Base-by-base conservation (phyloP, 495 filamentous ascomycete genomes). In the Lophiotrema nucula region DNA sequence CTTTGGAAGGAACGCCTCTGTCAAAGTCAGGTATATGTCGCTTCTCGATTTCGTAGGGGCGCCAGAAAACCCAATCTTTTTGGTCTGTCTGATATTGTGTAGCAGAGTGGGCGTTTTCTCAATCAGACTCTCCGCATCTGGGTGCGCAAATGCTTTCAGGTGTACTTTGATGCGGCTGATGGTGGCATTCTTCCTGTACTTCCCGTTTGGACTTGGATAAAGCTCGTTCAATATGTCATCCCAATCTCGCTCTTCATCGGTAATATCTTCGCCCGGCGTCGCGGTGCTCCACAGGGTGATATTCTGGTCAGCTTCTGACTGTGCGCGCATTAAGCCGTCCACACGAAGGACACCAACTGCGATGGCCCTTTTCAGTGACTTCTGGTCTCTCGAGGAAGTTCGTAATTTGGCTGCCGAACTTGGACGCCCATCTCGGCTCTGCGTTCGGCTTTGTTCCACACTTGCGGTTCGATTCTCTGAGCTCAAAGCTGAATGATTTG, bases 1-100 rank as follows among this genome's bases (percentile, higher is more conserved):
- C 31, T 83, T 77, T 28, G 88, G 84, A 2, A 99, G 72, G 13
- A 81, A 77, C 0, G 90, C 85, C 61, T 89, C 84, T 33, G 82
- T 81, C 47, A 99, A 70, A 0, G 89, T 95, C 21, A 99, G 69
- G 68, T 97, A 99, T 44, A 99, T 97, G 67, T 99, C 93, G 12
- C 89, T 95, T 59, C 93, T 76, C 8, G 89, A 79, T 64, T 88
- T 88, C 0, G 87, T 89, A 0, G 93, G 93, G 6, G 90, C 92
- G 18, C 91, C 91, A 2, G 93, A 86, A 72, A 99, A 99, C n/a
- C 90, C 92, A 65, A 96, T 90, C 69, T 92, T 90, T 59, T 79
- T 82, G 4, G 91, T 92, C 62, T 85, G 85, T 56, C 79, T 79
- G 53, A 97, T 81, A 38, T 85, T 83, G 50, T 95, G 88, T 31